phyloP scores from a whole-genome alignment of 2,329 filamentous ascomycete species.

The Alternaria atra region DNA sequence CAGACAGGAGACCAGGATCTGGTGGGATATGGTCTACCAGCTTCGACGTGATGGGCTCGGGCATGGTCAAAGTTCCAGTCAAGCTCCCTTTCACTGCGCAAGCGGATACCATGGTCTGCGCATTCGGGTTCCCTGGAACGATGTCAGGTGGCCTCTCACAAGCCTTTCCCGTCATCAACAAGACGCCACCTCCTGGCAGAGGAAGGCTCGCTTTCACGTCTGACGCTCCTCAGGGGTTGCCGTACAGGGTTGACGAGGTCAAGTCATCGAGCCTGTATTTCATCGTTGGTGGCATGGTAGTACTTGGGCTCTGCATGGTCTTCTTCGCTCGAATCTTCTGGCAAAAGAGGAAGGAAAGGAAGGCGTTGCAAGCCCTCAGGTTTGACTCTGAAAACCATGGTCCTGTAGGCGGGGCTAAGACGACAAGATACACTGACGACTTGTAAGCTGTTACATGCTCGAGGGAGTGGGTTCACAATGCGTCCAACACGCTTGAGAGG shows the following conservation, averaged over 20 bases:
- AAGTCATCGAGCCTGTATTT: background rate
- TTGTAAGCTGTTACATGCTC: background rate
- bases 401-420: background rate
- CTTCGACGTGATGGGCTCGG: background rate
- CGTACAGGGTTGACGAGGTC: background rate
- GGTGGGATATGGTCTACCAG: background rate
- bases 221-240: background rate
- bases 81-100: background rate
- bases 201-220: background rate
- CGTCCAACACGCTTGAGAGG: background rate
- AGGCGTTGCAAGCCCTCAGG: background rate
- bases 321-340: background rate
- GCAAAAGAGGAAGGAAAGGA: background rate
- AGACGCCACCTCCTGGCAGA: background rate
- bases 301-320: background rate
- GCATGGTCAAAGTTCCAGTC: background rate
- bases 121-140: background rate
- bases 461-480: background rate
- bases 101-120: conserved; percentile 1
- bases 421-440: background rate
- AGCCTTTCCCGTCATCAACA: background rate
- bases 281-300: background rate
- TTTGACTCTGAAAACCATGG: background rate
- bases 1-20: background rate
- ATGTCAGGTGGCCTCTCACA: background rate